Base-by-base conservation (phyloP, 2,329 filamentous ascomycete genomes). In the Ceratocystis lukuohia region DNA sequence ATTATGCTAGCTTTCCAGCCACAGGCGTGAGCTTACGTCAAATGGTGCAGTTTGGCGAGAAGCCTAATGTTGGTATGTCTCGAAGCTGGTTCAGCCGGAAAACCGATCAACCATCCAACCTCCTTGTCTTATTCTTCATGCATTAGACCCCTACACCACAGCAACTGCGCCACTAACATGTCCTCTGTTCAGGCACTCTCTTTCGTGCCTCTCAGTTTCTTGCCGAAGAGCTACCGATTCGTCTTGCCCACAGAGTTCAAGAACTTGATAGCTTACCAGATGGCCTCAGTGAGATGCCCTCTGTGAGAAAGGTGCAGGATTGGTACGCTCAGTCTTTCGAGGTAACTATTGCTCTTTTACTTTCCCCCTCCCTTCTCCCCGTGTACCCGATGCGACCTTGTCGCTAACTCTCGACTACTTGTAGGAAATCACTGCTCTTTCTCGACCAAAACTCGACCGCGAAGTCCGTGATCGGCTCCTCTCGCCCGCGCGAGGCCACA, bases 311-410 rank as follows among this genome's bases (percentile, higher is more conserved):
- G 73, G 94, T 99, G 71, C 88, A 92, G 75, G 92, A 97, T 74
- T 99, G 94, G 94, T 99, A 99, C 76, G 94, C 93, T 70, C 94
- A 99, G 79, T 99, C 94, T 64, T 99, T 99, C 74, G 94, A 99
- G 85, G 92, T 96, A 83, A 72, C 83, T 74, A 25, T 48, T 22
- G 12, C n/a, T 10, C 37, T 15, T 25, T 48, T 48, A 6, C 30
- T 12, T n/a, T 59, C 20, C 37, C 25, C 30, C 17, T 17, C 25
- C 25, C 5, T 5, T 59, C 57, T 33, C 20, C 15, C 46, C 64
- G 61, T 45, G 66, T 45, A 68, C 57, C 25, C 15, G 3, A 53
- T 53, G 20, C 56, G 28, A 22, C 56, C 30, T 28, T 10, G 7
- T n/a, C 56, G 8, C 56, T 50, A 63, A 50, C 62, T 22, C 62